Evolutionary conservation across 2,329 filamentous ascomycete species (phyloP).

Genomic region (Coniochaeta sp.): DNA sequence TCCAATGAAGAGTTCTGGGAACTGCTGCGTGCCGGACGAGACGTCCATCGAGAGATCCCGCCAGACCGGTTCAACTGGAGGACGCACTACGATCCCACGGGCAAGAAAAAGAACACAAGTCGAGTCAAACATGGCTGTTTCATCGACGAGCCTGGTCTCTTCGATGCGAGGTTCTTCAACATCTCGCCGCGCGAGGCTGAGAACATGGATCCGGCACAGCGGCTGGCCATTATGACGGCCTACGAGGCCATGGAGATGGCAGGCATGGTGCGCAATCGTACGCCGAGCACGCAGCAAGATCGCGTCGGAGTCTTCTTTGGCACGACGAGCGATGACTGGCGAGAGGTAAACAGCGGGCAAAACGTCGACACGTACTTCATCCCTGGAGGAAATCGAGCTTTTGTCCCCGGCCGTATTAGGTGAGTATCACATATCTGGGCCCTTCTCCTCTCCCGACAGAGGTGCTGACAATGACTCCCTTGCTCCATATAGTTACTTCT

Average conservation of each 20-base stretch:
- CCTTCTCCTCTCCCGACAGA: no score
- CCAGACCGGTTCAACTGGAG: no score
- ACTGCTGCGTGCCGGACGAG: no score
- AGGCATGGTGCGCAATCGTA: constrained; percentile 4
- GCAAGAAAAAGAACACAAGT: no score
- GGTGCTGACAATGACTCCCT: no score
- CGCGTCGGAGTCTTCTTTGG: constrained; percentile 58
- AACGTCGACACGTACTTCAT: constrained; percentile 47
- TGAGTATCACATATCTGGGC: no score
- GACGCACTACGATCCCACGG: no score
- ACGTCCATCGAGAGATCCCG: no score
- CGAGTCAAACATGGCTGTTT: no score
- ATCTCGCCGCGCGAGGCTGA: constrained; percentile 9
- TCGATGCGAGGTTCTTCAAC: constrained; percentile 9
- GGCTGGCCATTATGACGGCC: constrained; percentile 6
- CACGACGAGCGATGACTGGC: constrained; percentile 62
- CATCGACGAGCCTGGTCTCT: no score
- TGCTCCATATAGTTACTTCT: no score
- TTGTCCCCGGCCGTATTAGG: constrained; percentile 29
- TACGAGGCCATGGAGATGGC: constrained; percentile 11
- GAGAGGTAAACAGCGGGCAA: constrained; percentile 60
- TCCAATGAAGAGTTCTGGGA: no score
- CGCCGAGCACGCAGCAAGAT: constrained; percentile 16
- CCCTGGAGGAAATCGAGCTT: constrained; percentile 16
- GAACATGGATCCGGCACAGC: constrained; percentile 7